A percentile compares a stretch with the other conserved stretches of the same genome.
phyloP scores from a whole-genome alignment of 257 asterid genomes.

The Eustoma russellianum region DNA sequence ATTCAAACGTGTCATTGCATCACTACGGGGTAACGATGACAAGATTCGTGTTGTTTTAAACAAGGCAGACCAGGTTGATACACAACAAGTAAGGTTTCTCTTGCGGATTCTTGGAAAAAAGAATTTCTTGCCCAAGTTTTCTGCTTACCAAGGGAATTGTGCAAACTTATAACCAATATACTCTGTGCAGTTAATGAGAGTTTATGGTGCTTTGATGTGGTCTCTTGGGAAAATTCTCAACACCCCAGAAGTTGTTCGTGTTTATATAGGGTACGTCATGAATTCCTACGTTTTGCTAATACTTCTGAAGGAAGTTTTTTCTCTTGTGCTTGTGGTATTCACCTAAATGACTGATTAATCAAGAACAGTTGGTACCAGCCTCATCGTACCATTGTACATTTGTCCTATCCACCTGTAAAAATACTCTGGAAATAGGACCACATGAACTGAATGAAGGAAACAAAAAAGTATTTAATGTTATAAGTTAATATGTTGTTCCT shows the following conservation, averaged over 20 bases:
- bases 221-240: conserved; percentile 92
- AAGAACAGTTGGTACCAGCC: neutral
- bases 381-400: too few species aligned
- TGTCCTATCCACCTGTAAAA: neutral
- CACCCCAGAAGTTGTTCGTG: conserved; percentile 92
- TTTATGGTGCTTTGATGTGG: conserved; percentile 99
- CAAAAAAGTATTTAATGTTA: neutral
- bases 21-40: conserved; percentile 89
- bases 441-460: neutral
- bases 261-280: conserved; percentile 71
- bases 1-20: conserved; percentile 83
- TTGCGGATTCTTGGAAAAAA: neutral
- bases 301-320: neutral
- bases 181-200: conserved; percentile 76
- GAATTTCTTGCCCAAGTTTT: neutral
- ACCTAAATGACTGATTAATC: neutral
- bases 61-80: conserved; percentile 96
- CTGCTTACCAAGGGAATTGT: neutral
- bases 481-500: neutral
- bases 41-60: conserved; percentile 88
- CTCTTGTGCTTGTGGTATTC: neutral
- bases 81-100: conserved; percentile 57
- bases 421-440: neutral
- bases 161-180: neutral
- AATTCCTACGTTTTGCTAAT: neutral